Percentiles rank a stretch among this genome's conserved stretches.
Evolutionary conservation across 352 stramenopile genomes (phyloP).

Genomic region (Phytophthora litchii): DNA sequence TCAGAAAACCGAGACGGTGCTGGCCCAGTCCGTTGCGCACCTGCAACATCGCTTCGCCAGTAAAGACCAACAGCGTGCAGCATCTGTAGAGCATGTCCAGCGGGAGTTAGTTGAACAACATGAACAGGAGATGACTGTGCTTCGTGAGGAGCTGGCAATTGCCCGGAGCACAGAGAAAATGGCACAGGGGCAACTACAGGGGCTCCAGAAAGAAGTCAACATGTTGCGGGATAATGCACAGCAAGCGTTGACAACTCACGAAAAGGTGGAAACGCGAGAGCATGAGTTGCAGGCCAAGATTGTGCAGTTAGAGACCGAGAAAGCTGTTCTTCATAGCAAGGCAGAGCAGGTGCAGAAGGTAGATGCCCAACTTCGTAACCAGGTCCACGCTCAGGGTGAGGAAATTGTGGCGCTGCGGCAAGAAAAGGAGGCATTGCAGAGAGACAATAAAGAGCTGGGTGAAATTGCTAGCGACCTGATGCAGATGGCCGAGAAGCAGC

Average conservation of each 20-base stretch:
- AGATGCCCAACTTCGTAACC: slow-evolving; percentile 59
- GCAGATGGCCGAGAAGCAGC: slow-evolving; percentile 68
- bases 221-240: slow-evolving; percentile 37
- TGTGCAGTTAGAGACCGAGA: slow-evolving; percentile 65
- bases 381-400: slow-evolving; percentile 48
- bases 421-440: slow-evolving; percentile 42
- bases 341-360: slow-evolving; percentile 65
- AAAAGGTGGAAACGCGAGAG: slow-evolving; percentile 34
- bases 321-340: slow-evolving; percentile 66
- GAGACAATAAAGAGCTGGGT: slow-evolving; percentile 60
- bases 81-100: slow-evolving; percentile 44
- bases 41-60: slow-evolving; percentile 65
- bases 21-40: slow-evolving; percentile 71
- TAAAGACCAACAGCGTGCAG: slow-evolving; percentile 67
- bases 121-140: slow-evolving; percentile 27
- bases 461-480: slow-evolving; percentile 71
- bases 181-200: slow-evolving; percentile 39
- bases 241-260: slow-evolving; percentile 22
- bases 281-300: slow-evolving; percentile 42
- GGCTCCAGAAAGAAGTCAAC: slow-evolving; percentile 34
- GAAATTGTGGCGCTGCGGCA: slow-evolving; percentile 41
- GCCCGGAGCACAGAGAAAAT: slow-evolving; percentile 35
- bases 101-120: slow-evolving; percentile 49
- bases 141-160: slow-evolving; percentile 44
- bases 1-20: slow-evolving; percentile 78